A percentile compares a stretch with the other conserved stretches of the same genome.
Evolutionary conservation across 2,329 filamentous ascomycete genomes (phyloP).

Genomic region (Polychaeton citri): DNA sequence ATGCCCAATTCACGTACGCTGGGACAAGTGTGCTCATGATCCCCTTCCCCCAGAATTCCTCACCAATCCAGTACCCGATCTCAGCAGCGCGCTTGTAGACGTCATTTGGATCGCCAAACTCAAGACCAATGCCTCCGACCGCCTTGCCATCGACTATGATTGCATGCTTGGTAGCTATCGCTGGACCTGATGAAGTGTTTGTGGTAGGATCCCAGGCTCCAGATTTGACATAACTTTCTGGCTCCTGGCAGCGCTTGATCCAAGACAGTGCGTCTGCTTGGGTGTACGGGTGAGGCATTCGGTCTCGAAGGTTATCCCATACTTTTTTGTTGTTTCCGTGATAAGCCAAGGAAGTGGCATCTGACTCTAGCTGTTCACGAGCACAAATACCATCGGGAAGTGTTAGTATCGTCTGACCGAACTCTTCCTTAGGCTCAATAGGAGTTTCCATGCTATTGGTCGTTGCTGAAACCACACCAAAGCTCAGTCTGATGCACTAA

Average conservation of each 20-base stretch:
- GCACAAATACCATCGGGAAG: slow-evolving; percentile 7
- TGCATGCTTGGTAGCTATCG: slow-evolving; percentile 8
- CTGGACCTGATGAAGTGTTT: slow-evolving; percentile 9
- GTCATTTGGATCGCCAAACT: slow-evolving; percentile 15
- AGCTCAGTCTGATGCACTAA: too few relatives aligned
- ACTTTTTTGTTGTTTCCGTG: slow-evolving; percentile 21
- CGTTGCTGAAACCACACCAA: too few relatives aligned
- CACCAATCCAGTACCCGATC: slow-evolving; percentile 30
- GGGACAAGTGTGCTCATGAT: slow-evolving; percentile 20
- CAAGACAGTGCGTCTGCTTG: slow-evolving; percentile 19
- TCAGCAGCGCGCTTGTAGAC: slow-evolving; percentile 24
- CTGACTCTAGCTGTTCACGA: slow-evolving; percentile 20
- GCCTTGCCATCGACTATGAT: slow-evolving; percentile 14
- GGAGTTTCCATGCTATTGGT: too few relatives aligned
- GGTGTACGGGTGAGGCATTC: slow-evolving; percentile 28
- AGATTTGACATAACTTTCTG: slow-evolving; percentile 5
- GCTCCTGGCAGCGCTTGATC: slow-evolving; percentile 18
- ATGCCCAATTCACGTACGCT: slow-evolving; percentile 23
- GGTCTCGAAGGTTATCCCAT: slow-evolving; percentile 23
- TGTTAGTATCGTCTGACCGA: too few relatives aligned
- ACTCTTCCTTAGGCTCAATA: too few relatives aligned
- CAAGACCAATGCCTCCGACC: slow-evolving; percentile 26
- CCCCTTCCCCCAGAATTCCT: slow-evolving; percentile 22
- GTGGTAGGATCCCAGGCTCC: slow-evolving; percentile 7
- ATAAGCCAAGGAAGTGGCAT: slow-evolving; percentile 14